Evolutionary conservation across 2,329 filamentous ascomycete genomes (phyloP), one percentile per base, ranked within the genome.

Genomic region (Cladorrhinum sp.): DNA sequence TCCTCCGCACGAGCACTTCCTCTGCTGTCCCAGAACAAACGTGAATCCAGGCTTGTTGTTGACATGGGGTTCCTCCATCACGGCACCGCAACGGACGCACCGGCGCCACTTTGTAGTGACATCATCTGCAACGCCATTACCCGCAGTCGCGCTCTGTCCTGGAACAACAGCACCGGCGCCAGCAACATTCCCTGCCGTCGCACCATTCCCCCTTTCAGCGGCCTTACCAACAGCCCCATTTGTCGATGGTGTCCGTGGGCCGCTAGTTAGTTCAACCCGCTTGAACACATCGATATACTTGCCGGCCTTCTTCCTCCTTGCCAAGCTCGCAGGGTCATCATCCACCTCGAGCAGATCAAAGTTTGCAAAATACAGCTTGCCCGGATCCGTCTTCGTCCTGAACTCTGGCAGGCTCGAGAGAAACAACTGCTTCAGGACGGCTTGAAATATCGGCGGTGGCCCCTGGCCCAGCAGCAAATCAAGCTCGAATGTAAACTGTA

Each of bases 341-440:
- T 82, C 80, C 13, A 91, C 77, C 4, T 89, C 88, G 10, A 95
- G 78, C 71, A 90, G 83, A 53, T 79, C 80, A 58, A 87, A 91
- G 70, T 95, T 85, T 53, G 85, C 84, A 73, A 92, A 89, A 75
- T 90, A 90, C 53, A 96, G 79, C 62, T 81, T 81, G 9, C 87
- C 83, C 25, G 85, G 81, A 65, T 95, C 85, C 10, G 87, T 80
- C 58, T 82, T 79, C 4, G 77, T 77, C 45, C 83, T 79, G 57
- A 93, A 81, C 20, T 79, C 77, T 0, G 78, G 78, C 25, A 92
- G 74, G 50, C 86, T 82, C 25, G 78, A 77, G 29, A 79, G 79
- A 61, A 93, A 86, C 61, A 88, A 81, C 58, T 83, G 85, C 64
- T 86, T 83, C n/a, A 92, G 79, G 36, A 90, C 83, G 16, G 77